Base-by-base conservation (phyloP, 2,329 filamentous ascomycete genomes). In the Kalmusia sp. region DNA sequence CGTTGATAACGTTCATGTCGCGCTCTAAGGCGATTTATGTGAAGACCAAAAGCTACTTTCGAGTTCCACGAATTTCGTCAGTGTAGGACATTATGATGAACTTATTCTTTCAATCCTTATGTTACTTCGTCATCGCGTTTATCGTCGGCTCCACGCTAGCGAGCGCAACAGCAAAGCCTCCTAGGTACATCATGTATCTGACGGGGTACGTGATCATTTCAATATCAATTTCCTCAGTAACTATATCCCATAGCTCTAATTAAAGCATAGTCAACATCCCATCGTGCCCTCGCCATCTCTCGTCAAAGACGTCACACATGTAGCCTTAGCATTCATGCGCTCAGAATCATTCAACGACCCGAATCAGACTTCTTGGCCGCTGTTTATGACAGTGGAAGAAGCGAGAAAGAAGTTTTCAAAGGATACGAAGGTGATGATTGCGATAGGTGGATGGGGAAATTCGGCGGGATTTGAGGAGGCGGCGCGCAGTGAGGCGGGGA, bases 371-470 rank as follows among this genome's bases (percentile, higher is more conserved):
- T 49, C 58, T 6, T 71, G 64, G 62, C 63, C 67, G 7, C 46
- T 71, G 1, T 72, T 70, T 30, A 70, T 67, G 1, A 59, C 61
- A 0, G 53, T 71, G 2, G 52, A 60, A 9, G 56, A 63, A n/a
- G 59, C 61, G 1, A 57, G 67, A 3, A 28, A 74, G 1, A 75
- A 82, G 14, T 88, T 88, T 45, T 40, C 62, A 4, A 62, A 78
- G 0, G 77, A 76, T 11, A 86, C 87, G 12, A 86, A 86, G 59
- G 72, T 91, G 17, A 80, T 88, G 74, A 78, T 92, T 17, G 88
- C 89, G 6, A 86, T 92, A 58, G 89, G 89, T 11, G 89, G 89
- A 44, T 92, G 89, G 89, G 88, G 87, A 0, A 86, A 91, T 52
- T 86, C 82, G 0, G 71, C 73, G 3, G 87, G 87, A 0, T 92